phyloP scores from a whole-genome alignment of 129 eudicot genomes.

The Lactuca sativa region DNA sequence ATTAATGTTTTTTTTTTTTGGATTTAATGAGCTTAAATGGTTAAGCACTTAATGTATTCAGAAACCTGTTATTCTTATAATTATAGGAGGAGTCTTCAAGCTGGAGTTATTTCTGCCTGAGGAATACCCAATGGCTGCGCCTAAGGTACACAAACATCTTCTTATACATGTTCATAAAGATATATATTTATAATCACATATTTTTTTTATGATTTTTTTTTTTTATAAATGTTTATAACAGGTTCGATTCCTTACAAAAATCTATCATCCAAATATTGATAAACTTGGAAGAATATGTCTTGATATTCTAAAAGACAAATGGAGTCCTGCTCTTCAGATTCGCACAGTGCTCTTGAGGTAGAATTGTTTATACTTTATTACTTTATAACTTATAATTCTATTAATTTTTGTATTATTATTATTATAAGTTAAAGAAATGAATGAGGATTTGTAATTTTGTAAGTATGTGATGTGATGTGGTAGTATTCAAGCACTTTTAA shows the following conservation, averaged over 20 bases:
- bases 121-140: constrained; percentile 98
- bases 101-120: constrained; percentile 94
- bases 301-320: constrained; percentile 94
- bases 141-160: constrained; percentile 53
- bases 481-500: constrained; percentile 95
- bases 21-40: too few relatives aligned
- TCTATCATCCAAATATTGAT: constrained; percentile 96
- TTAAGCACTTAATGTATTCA: too few relatives aligned
- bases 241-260: constrained; percentile 95
- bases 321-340: constrained; percentile 99
- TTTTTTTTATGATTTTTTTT: too few relatives aligned
- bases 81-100: constrained; percentile 88
- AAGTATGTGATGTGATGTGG: background rate
- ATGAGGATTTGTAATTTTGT: background rate
- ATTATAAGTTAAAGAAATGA: too few relatives aligned
- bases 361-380: background rate
- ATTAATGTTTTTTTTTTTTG: too few relatives aligned
- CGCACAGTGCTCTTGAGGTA: constrained; percentile 93
- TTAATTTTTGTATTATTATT: background rate
- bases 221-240: constrained; percentile 28
- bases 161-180: constrained; percentile 1
- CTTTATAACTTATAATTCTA: background rate
- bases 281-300: constrained; percentile 99
- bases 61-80: background rate
- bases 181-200: background rate